Percentiles rank a stretch among this genome's conserved stretches.
Conservation (phyloP, 2,329 filamentous ascomycete species). For the Bimuria novae-zelandiae region DNA sequence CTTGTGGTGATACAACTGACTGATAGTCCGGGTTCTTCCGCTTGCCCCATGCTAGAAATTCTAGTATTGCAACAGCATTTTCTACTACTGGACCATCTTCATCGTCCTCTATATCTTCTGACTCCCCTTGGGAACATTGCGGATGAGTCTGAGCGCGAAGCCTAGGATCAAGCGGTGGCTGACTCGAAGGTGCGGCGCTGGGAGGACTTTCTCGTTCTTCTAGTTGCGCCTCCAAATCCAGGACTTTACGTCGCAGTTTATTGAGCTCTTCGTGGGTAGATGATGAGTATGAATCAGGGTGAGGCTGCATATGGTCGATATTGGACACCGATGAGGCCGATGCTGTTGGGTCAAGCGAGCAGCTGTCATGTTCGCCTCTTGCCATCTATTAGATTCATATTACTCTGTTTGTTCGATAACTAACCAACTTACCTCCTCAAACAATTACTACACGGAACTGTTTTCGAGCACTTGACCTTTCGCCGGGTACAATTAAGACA, state of each 20-base stretch:
- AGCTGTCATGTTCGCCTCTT: neutral
- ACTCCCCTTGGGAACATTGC: neutral
- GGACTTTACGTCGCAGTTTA: neutral
- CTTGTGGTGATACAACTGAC: neutral
- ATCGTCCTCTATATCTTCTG: neutral
- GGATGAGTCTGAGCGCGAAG: neutral
- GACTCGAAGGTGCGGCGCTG: neutral
- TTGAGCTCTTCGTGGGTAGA: neutral
- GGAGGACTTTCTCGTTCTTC: neutral
- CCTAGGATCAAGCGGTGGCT: neutral
- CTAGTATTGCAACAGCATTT: neutral
- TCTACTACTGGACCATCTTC: neutral
- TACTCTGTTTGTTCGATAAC: neutral
- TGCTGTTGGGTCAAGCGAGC: neutral
- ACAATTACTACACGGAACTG: neutral
- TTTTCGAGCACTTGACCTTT: neutral
- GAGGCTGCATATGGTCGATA: neutral
- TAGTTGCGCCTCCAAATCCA: neutral
- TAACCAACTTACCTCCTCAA: neutral
- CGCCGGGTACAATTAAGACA: neutral
- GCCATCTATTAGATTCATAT: neutral
- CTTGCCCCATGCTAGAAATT: neutral
- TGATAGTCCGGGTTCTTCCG: neutral
- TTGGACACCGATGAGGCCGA: neutral
- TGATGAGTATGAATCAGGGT: neutral